Conservation (phyloP, 2,329 filamentous ascomycete genomes). For the Dothidotthia symphoricarpi region DNA sequence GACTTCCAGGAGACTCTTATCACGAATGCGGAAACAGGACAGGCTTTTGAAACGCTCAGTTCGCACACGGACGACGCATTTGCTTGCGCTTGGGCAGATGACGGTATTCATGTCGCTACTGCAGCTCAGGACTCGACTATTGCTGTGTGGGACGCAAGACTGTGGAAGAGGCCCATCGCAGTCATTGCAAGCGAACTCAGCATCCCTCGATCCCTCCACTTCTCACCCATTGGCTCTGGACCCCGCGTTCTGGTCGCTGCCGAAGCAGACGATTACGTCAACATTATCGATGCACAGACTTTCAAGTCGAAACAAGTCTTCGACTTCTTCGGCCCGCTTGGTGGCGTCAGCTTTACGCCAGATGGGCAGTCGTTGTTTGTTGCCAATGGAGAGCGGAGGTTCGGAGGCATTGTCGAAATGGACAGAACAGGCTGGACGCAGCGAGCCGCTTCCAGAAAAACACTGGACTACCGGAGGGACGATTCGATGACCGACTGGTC, state of each 20-base stretch:
- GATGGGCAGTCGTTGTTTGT: constrained; percentile 67
- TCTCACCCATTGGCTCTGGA: constrained; percentile 69
- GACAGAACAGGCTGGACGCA: constrained; percentile 47
- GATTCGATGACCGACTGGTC: constrained; percentile 25
- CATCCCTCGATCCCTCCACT: constrained; percentile 66
- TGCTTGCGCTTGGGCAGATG: constrained; percentile 75
- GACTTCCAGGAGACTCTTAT: constrained; percentile 66
- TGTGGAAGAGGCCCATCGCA: constrained; percentile 58
- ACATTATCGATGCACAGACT: constrained; percentile 65
- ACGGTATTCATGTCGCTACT: constrained; percentile 73
- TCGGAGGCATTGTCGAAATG: constrained; percentile 66
- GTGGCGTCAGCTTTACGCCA: constrained; percentile 64
- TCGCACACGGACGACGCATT: constrained; percentile 72
- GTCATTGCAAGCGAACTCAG: constrained; percentile 65
- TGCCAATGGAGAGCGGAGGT: constrained; percentile 62
- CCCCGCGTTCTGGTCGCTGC: constrained; percentile 66
- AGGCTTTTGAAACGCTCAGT: constrained; percentile 55
- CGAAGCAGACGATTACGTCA: constrained; percentile 73
- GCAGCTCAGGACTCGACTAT: constrained; percentile 73
- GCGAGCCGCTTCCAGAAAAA: constrained; percentile 5
- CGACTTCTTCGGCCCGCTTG: constrained; percentile 73
- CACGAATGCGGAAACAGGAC: constrained; percentile 65
- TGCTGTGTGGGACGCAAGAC: constrained; percentile 73
- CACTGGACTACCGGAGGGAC: constrained; percentile 7
- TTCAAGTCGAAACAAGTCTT: constrained; percentile 67